Conservation (phyloP, 2,329 filamentous ascomycete genomes). For the Podosphaera aphanis region DNA sequence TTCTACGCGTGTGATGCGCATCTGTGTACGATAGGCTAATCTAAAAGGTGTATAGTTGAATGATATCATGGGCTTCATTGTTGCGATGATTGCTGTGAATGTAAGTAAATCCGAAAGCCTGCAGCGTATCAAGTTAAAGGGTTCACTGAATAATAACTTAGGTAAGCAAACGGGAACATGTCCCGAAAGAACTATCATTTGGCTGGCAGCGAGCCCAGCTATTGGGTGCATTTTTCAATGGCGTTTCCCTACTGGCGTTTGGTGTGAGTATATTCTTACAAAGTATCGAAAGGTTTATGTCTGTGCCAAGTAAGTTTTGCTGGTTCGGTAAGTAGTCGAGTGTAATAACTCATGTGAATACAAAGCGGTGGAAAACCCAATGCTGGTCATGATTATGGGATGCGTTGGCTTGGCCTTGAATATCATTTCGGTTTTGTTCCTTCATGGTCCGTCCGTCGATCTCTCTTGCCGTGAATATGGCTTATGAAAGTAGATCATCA, state of each 20-base stretch:
- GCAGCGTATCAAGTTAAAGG: neutral
- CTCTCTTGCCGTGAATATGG: neutral
- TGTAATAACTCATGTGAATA: neutral
- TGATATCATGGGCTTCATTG: slow-evolving; percentile 44
- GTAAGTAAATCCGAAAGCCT: slow-evolving; percentile 19
- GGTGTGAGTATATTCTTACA: slow-evolving; percentile 52
- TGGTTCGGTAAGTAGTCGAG: slow-evolving; percentile 17
- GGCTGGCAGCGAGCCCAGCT: slow-evolving; percentile 58
- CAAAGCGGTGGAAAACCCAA: slow-evolving; percentile 37
- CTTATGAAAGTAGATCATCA: slow-evolving; percentile 7
- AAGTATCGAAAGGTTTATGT: slow-evolving; percentile 45
- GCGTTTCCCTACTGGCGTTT: slow-evolving; percentile 47
- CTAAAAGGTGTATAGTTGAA: slow-evolving; percentile 27
- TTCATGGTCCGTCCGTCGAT: slow-evolving; percentile 33
- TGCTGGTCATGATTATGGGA: slow-evolving; percentile 45
- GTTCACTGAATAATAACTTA: slow-evolving; percentile 13
- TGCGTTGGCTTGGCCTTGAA: slow-evolving; percentile 44
- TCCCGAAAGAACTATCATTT: slow-evolving; percentile 38
- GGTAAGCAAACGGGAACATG: slow-evolving; percentile 31
- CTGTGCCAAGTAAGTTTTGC: slow-evolving; percentile 16
- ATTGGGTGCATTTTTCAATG: slow-evolving; percentile 61
- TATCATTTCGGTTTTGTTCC: slow-evolving; percentile 37
- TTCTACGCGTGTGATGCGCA: neutral
- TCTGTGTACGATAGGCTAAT: neutral
- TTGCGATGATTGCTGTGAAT: slow-evolving; percentile 39